Percentiles rank a stretch among this genome's conserved stretches.
Conservation (phyloP, 1,139 yeast species). For the Sugiyamaella sp. region DNA sequence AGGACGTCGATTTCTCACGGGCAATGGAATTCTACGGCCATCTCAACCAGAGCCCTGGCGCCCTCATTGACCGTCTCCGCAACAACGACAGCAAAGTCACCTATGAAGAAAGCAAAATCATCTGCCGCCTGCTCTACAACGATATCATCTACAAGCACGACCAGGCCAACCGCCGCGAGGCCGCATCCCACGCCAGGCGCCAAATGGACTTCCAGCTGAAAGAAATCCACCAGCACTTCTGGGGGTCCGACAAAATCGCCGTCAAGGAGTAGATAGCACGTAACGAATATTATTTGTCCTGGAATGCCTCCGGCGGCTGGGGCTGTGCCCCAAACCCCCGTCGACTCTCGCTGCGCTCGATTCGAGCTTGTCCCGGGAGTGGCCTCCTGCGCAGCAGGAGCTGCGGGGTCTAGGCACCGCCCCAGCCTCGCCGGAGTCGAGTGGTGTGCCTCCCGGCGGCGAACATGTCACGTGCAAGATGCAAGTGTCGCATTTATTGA, state of each 20-base stretch:
- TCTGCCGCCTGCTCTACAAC: conserved; percentile 35
- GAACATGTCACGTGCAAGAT: too few relatives aligned
- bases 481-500: too few relatives aligned
- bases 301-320: conserved; percentile 5
- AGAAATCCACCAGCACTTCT: conserved; percentile 33
- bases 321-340: conserved; percentile 1
- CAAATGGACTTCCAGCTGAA: conserved; percentile 32
- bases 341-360: not conserved
- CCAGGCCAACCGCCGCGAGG: conserved; percentile 34
- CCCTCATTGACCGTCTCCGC: conserved; percentile 33
- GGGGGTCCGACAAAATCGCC: conserved; percentile 29
- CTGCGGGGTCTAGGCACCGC: too few relatives aligned
- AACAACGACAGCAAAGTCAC: conserved; percentile 26
- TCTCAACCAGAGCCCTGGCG: conserved; percentile 42
- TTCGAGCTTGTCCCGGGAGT: too few relatives aligned
- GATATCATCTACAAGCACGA: conserved; percentile 35
- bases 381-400: too few relatives aligned
- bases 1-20: conserved; percentile 59
- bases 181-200: conserved; percentile 33
- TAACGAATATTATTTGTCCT: not conserved
- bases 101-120: conserved; percentile 36
- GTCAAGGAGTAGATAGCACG: conserved; percentile 1
- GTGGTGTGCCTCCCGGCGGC: too few relatives aligned
- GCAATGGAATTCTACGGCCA: conserved; percentile 63
- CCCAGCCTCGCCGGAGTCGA: too few relatives aligned